A percentile compares a stretch with the other conserved stretches of the same genome.
Evolutionary conservation across 2,329 filamentous ascomycete genomes (phyloP).

Genomic region (Xylariaceae sp.): DNA sequence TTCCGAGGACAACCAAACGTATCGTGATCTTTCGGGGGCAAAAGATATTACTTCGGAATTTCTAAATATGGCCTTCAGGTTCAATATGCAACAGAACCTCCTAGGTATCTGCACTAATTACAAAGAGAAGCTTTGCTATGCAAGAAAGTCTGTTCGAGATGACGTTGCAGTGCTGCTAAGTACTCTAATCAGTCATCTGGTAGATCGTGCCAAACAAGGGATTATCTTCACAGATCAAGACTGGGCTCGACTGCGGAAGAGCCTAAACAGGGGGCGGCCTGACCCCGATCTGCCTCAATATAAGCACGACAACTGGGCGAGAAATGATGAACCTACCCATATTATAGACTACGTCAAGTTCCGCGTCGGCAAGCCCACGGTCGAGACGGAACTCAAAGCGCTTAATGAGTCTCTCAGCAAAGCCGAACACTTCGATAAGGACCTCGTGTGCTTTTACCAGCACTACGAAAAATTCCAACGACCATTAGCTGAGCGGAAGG

Average conservation of each 20-base stretch:
- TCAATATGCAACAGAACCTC: constrained; percentile 58
- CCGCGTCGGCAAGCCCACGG: constrained; percentile 47
- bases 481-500: constrained; percentile 24
- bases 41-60: constrained; percentile 46
- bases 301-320: constrained; percentile 40
- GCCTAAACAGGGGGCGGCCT: constrained; percentile 27
- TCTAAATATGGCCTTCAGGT: constrained; percentile 56
- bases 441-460: constrained; percentile 36
- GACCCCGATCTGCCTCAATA: constrained; percentile 46
- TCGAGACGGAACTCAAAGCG: constrained; percentile 41
- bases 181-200: constrained; percentile 54
- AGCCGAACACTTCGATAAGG: constrained; percentile 24
- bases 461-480: constrained; percentile 37
- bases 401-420: constrained; percentile 37
- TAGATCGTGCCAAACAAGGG: constrained; percentile 62
- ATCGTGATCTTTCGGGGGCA: constrained; percentile 46
- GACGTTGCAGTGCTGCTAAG: constrained; percentile 52
- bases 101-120: constrained; percentile 67
- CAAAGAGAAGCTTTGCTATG: constrained; percentile 66
- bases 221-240: constrained; percentile 49
- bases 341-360: constrained; percentile 68
- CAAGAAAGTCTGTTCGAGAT: constrained; percentile 52
- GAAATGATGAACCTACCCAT: constrained; percentile 42
- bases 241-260: constrained; percentile 43
- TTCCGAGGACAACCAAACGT: constrained; percentile 48